Evolutionary conservation across 1,284 basidiomycete species (phyloP), one percentile per base, ranked within the genome.

Genomic region (Marasmius oreades): DNA sequence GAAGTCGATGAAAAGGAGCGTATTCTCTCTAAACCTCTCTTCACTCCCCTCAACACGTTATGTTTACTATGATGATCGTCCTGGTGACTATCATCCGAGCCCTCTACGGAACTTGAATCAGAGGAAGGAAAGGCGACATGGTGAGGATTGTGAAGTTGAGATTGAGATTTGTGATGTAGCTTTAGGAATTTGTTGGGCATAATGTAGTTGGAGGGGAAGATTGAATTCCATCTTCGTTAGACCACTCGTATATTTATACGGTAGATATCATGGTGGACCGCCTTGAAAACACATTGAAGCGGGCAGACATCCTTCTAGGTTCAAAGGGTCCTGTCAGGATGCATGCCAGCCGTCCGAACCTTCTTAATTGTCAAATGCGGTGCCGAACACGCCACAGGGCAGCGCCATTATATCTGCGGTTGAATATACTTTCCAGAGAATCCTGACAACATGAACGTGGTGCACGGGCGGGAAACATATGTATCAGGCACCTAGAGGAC

Each of bases 261-360:
- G 12, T 24, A 45, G 44, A 22, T 12, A 20, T 45, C 10, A 7
- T 45, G n/a, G n/a, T 26, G 26, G n/a, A 42, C 39, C 47, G 31
- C 16, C 20, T 18, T 50, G 12, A 10, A 12, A 6, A 50, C 47
- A 31, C 26, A 20, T 31, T 18, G 31, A 31, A 50, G 33, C 24
- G 47, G 47, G 47, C 31, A 31, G n/a, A 50, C 28, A 31, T 16
- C 28, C 33, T 50, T 50, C 47, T 50, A 33, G 47, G 47, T 50
- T 16, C 47, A 50, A 50, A 26, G 24, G 31, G 24, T 28, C 31
- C 26, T 31, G 24, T 26, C 28, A 12, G 23, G 24, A 20, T 50
- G 12, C 31, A 12, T 31, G 31, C 47, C 28, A 12, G 23, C 47
- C 33, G 47, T 50, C 47, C 33, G 28, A 26, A 33, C 26, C 47